phyloP scores from a whole-genome alignment of 2,329 filamentous ascomycete genomes.

The Talaromyces sp. region DNA sequence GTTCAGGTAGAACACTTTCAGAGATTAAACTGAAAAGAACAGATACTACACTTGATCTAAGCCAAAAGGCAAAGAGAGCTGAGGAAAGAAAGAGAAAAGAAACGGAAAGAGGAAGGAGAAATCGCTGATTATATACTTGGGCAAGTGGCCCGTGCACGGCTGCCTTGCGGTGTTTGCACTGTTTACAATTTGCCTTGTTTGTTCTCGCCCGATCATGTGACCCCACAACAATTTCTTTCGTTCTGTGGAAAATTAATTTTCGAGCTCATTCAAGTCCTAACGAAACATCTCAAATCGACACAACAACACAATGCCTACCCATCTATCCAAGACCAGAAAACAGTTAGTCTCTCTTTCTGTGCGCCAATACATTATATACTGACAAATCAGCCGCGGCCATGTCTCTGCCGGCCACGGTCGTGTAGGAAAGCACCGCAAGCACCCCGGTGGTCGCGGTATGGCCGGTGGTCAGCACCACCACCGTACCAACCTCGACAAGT shows the following conservation, averaged over 20 bases:
- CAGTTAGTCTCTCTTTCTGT: conserved; percentile 19
- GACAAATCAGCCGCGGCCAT: conserved; percentile 68
- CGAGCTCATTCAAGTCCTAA: background rate
- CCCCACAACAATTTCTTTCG: conserved; percentile 7
- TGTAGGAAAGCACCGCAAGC: conserved; percentile 98
- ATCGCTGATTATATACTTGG: conserved; percentile 30
- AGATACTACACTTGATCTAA: conserved; percentile 96
- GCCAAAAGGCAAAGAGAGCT: conserved; percentile 57
- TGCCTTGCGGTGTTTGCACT: conserved; percentile 12
- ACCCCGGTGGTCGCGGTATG: conserved; percentile 73
- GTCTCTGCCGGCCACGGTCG: conserved; percentile 98
- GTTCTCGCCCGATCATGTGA: conserved; percentile 6
- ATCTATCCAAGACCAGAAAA: conserved; percentile 50
- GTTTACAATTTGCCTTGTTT: conserved; percentile 12
- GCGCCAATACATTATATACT: background rate
- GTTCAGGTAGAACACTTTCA: conserved; percentile 71
- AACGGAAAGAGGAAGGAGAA: conserved; percentile 27
- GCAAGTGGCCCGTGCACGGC: conserved; percentile 20
- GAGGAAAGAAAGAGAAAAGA: conserved; percentile 39
- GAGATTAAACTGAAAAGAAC: conserved; percentile 98
- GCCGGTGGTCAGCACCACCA: conserved; percentile 98
- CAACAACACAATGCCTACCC: conserved; percentile 43
- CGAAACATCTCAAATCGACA: background rate
- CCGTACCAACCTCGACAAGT: conserved; percentile 87
- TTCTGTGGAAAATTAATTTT: background rate